Conservation (phyloP, 192 early-diverging fungal genomes). For the Backusella tarrabulga region DNA sequence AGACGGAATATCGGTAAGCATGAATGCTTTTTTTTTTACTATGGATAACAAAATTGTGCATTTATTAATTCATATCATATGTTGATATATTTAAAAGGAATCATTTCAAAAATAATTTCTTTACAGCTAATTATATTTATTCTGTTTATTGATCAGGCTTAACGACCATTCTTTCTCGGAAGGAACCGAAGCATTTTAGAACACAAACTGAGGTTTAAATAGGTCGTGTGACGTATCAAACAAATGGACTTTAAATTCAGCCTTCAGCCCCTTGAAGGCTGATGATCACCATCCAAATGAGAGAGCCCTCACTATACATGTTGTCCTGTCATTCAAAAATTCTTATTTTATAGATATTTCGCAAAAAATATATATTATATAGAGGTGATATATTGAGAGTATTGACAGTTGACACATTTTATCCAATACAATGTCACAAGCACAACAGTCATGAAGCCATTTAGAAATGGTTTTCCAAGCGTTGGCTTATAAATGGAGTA, state of each 20-base stretch:
- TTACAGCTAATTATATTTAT: neutral
- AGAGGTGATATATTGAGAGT: no score
- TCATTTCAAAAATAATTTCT: neutral
- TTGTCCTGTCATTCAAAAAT: neutral
- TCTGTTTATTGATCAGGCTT: neutral
- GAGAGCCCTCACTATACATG: neutral
- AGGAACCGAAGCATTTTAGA: neutral
- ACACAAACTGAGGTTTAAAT: neutral
- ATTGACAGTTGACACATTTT: no score
- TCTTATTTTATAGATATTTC: no score
- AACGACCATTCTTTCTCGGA: neutral
- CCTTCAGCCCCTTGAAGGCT: neutral
- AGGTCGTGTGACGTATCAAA: neutral
- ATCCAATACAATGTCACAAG: no score
- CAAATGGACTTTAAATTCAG: neutral
- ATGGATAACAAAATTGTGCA: neutral
- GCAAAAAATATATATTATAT: no score
- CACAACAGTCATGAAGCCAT: no score
- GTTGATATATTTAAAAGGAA: neutral
- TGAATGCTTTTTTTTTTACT: neutral
- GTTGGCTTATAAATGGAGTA: no score
- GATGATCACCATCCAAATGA: neutral
- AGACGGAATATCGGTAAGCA: neutral
- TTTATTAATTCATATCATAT: neutral
- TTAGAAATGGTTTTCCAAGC: no score